Base-by-base conservation (phyloP, 2,329 filamentous ascomycete genomes). In the Fonsecaea multimorphosa region DNA sequence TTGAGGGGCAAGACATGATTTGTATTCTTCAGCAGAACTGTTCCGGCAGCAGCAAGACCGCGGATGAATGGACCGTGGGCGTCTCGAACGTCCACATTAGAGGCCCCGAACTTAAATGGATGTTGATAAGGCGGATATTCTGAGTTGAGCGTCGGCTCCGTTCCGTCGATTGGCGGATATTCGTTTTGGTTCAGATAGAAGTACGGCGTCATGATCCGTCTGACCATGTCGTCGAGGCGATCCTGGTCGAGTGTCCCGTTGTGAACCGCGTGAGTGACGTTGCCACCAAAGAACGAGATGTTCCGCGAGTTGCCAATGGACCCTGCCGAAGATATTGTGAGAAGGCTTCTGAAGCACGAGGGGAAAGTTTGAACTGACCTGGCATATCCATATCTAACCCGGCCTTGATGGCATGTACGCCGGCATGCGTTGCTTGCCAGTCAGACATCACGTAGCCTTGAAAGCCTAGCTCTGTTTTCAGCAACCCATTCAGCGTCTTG, bases 31-130 rank as follows among this genome's bases (percentile, higher is more conserved):
- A 85, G 64, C 73, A 82, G 73, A 1, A 88, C 84, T 32, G 86
- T 86, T 12, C 84, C 82, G 68, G 88, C 84, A 65, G 86, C 80
- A 14, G 85, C 84, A 31, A 90, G 77, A 7, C 83, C 79, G 54
- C 84, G 77, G 72, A 79, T 72, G 66, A 76, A 27, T 49, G 68
- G 24, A 44, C 65, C 64, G 71, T 80, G 72, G 61, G 76, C 44
- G 38, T 70, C 81, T 63, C 86, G 85, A 0, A 86, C 87, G 52
- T 89, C 80, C 34, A 64, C 58, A 16, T 67, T 60, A 4, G 63
- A 51, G 2, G 57, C 51, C 2, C 66, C 68, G 4, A 68, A 38
- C 4, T 19, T 67, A 38, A 66, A 70, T 4, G 63, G 57, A 38
- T 67, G 59, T 9, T 55, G 29, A 51, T 65, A 68, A 1, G 61